Evolutionary conservation across 169 alveolate genomes (phyloP).

Genomic region (Eimeria praecox): DNA sequence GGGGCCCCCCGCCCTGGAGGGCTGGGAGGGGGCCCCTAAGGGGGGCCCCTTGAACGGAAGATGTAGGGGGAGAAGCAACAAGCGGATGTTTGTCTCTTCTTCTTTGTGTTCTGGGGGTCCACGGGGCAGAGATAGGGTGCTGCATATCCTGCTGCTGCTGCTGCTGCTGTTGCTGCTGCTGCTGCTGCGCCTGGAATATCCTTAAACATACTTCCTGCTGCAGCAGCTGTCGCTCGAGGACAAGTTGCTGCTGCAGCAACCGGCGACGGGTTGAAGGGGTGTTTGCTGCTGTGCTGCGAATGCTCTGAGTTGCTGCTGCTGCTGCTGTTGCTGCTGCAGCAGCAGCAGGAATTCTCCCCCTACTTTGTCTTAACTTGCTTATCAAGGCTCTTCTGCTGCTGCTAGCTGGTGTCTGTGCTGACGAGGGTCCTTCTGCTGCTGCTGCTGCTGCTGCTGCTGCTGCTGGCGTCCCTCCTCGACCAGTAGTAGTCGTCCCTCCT

Average conservation of each 20-base stretch:
- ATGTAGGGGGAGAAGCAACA: not conserved
- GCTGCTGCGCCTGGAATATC: not conserved
- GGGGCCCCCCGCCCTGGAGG: too few relatives aligned
- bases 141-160: slow-evolving; percentile 41
- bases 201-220: not conserved
- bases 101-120: slow-evolving; percentile 47
- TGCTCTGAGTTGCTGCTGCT: slow-evolving; percentile 6
- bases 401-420: not conserved
- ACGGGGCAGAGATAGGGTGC: slow-evolving; percentile 22
- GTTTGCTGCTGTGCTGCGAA: slow-evolving; percentile 11
- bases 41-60: slow-evolving; percentile 27
- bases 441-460: too few relatives aligned
- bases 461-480: too few relatives aligned
- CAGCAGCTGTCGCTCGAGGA: slow-evolving; percentile 56
- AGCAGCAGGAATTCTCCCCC: slow-evolving; percentile 7
- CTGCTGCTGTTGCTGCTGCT: slow-evolving; percentile 26
- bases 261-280: slow-evolving; percentile 27
- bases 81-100: not conserved
- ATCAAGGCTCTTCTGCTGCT: not conserved
- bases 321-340: too few relatives aligned
- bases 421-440: too few relatives aligned
- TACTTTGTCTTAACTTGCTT: not conserved
- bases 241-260: slow-evolving; percentile 49
- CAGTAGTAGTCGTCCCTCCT: too few relatives aligned
- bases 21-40: too few relatives aligned